Evolutionary conservation across 805 yeast genomes (phyloP).

Genomic region (Nakazawaea populi): DNA sequence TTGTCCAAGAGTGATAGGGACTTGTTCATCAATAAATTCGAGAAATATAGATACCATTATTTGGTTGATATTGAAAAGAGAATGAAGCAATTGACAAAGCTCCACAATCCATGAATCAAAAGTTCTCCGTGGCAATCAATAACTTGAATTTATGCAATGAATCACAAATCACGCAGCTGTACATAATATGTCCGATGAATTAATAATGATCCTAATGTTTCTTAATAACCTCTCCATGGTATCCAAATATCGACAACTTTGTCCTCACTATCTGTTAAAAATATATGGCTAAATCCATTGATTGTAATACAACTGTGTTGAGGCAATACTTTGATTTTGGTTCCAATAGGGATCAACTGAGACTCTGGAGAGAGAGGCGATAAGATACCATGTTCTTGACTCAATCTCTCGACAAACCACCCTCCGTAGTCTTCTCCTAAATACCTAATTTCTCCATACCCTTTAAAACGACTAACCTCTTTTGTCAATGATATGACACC

Average conservation of each 20-base stretch:
- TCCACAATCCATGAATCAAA: not conserved
- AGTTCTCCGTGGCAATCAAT: not conserved
- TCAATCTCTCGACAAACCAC: constrained; percentile 63
- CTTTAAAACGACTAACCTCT: constrained; percentile 56
- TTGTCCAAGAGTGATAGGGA: constrained; percentile 2
- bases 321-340: constrained; percentile 50
- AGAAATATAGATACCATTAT: constrained; percentile 6
- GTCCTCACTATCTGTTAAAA: constrained; percentile 42
- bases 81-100: constrained; percentile 3
- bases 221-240: constrained; percentile 48
- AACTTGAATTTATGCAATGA: too few relatives aligned
- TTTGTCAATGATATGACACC: constrained; percentile 69
- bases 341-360: constrained; percentile 45
- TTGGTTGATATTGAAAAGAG: constrained; percentile 4
- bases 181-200: too few relatives aligned
- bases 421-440: constrained; percentile 35
- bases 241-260: constrained; percentile 57
- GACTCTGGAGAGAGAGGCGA: constrained; percentile 44
- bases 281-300: constrained; percentile 53
- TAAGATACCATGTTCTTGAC: constrained; percentile 79
- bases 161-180: not conserved
- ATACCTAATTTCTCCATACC: constrained; percentile 45
- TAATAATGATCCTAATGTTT: not conserved
- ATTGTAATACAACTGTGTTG: constrained; percentile 75
- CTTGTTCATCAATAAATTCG: constrained; percentile 5